phyloP scores from a whole-genome alignment of 345 rosid genomes.

The Schrenkiella parvula region DNA sequence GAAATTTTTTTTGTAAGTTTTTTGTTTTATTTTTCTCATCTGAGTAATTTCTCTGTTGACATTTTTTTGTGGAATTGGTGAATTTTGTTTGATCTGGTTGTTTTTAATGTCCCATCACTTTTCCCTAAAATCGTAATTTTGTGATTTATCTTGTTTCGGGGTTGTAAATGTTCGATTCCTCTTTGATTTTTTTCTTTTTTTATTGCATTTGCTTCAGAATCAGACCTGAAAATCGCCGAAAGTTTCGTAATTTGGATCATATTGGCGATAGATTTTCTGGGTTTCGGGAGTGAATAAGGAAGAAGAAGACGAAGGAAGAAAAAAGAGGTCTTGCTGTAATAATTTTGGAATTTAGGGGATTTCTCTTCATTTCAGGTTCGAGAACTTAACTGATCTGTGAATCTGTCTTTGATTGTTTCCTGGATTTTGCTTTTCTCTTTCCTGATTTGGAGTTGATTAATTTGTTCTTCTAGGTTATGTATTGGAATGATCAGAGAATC shows the following conservation, averaged over 20 bases:
- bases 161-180: background rate
- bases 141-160: constrained; percentile 14
- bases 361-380: constrained; percentile 24
- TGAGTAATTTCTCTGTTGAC: constrained; percentile 12
- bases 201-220: constrained; percentile 8
- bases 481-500: constrained; percentile 16
- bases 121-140: constrained; percentile 2
- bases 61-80: constrained; percentile 10
- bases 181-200: background rate
- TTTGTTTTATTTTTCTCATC: background rate
- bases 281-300: constrained; percentile 13
- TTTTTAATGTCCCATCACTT: background rate
- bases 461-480: background rate
- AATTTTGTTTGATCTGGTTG: constrained; percentile 14
- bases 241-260: constrained; percentile 24
- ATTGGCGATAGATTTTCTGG: background rate
- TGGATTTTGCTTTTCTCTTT: background rate
- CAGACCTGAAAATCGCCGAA: background rate
- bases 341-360: constrained; percentile 20
- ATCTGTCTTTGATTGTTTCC: background rate
- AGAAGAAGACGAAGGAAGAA: background rate
- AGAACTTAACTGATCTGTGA: background rate
- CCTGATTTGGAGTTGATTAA: constrained; percentile 1
- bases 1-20: constrained; percentile 27
- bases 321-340: constrained; percentile 14